These are phyloP conservation scores for Anthostomella pinea DNA, from an alignment of 2,329 filamentous ascomycete species.

Conservation along the genomic window DNA sequence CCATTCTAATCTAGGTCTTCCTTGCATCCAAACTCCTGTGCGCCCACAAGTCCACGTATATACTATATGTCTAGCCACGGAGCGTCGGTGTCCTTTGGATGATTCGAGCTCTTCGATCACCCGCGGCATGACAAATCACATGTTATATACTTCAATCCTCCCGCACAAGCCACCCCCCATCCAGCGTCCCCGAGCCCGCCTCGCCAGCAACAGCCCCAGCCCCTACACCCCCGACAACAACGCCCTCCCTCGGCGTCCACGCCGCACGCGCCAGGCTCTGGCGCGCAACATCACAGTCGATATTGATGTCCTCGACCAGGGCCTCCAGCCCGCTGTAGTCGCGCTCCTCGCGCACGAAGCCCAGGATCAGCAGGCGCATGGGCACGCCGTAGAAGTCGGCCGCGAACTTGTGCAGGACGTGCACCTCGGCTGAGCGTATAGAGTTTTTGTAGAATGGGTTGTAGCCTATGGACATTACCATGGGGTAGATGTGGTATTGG, in stretches of 20 bases:
- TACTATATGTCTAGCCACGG: slow-evolving; percentile 2
- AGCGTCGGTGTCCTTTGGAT: neutral
- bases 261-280: slow-evolving; percentile 65
- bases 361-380: slow-evolving; percentile 77
- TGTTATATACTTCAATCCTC: neutral
- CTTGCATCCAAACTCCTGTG: no score
- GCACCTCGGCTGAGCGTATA: slow-evolving; percentile 82
- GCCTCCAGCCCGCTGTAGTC: slow-evolving; percentile 84
- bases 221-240: slow-evolving; percentile 31
- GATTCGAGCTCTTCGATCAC: no score
- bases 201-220: slow-evolving; percentile 4
- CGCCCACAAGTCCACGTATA: no score
- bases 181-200: slow-evolving; percentile 20
- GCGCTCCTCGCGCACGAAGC: slow-evolving; percentile 84
- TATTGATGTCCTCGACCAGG: slow-evolving; percentile 81
- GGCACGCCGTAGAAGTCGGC: slow-evolving; percentile 81
- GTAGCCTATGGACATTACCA: slow-evolving; percentile 94
- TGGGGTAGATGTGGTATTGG: slow-evolving; percentile 61
- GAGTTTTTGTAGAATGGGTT: slow-evolving; percentile 97
- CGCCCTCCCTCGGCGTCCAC: slow-evolving; percentile 51
- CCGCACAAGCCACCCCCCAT: slow-evolving; percentile 32
- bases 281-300: slow-evolving; percentile 81
- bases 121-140: no score
- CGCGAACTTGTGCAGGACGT: slow-evolving; percentile 75
- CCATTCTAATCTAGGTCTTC: no score